Percentiles rank a stretch among this genome's conserved stretches.
Evolutionary conservation across 192 early-diverging fungal species (phyloP).

Genomic region (Piromyces finnis): DNA sequence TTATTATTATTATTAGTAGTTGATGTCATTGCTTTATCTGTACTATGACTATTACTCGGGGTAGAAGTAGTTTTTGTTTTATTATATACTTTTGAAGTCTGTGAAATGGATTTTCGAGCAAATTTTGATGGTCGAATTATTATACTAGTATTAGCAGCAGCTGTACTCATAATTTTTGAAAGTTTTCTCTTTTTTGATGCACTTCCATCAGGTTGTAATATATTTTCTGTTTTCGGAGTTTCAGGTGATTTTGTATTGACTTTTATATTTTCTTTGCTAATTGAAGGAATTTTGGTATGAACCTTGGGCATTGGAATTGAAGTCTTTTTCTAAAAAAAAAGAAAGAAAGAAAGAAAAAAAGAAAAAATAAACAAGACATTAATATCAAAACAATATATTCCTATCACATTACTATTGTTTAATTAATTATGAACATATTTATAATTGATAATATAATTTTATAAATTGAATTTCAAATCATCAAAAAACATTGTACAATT

Average conservation of each 20-base stretch:
- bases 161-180: background rate
- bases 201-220: background rate
- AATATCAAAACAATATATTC: no score
- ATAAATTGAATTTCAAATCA: no score
- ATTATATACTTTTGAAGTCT: background rate
- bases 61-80: background rate
- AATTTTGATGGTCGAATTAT: background rate
- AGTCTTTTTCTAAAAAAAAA: background rate
- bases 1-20: no score
- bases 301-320: background rate
- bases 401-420: no score
- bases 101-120: background rate
- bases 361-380: no score
- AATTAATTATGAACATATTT: no score
- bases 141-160: background rate
- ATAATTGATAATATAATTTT: no score
- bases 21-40: background rate
- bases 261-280: background rate
- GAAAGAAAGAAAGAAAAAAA: background rate
- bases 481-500: no score
- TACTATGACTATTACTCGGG: background rate
- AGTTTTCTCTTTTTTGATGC: background rate
- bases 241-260: background rate
- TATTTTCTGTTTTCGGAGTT: background rate
- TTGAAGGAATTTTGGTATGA: background rate